phyloP scores from a whole-genome alignment of 805 yeast genomes.

The Saturnispora gosingensis region DNA sequence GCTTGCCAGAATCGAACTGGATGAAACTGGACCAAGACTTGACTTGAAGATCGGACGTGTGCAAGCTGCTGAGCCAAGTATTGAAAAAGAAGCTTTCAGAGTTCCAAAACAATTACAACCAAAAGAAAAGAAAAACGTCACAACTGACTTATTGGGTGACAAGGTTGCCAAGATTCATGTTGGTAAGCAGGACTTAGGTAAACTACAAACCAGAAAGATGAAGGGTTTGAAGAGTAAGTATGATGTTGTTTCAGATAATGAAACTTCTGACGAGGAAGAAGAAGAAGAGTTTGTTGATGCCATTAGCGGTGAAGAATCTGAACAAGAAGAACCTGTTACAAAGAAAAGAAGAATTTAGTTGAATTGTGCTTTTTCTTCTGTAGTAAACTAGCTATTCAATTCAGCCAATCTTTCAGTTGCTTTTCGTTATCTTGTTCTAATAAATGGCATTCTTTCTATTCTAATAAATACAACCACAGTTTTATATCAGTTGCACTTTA shows the following conservation, averaged over 20 bases:
- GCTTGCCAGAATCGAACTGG: constrained; percentile 87
- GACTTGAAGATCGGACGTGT: constrained; percentile 89
- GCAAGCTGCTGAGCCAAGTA: constrained; percentile 71
- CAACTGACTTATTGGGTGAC: constrained; percentile 86
- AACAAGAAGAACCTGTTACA: constrained; percentile 13
- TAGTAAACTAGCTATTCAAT: neutral
- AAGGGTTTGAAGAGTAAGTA: constrained; percentile 87
- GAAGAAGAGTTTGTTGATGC: constrained; percentile 23
- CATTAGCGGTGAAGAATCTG: constrained; percentile 13
- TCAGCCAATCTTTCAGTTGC: neutral
- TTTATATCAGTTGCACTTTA: neutral
- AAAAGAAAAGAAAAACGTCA: constrained; percentile 80
- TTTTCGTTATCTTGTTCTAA: neutral
- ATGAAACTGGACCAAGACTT: constrained; percentile 91
- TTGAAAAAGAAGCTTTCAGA: constrained; percentile 81
- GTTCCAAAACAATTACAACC: constrained; percentile 75
- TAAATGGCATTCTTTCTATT: neutral
- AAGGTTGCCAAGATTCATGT: constrained; percentile 93
- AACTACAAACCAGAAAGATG: constrained; percentile 95
- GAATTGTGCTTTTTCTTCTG: neutral
- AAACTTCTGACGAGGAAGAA: constrained; percentile 33
- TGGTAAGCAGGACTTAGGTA: constrained; percentile 86
- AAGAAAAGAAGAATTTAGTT: constrained; percentile 21
- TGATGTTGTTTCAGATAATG: constrained; percentile 56
- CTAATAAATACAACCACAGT: neutral